Evolutionary conservation across 345 rosid species (phyloP), one percentile per base, ranked within the genome.

Genomic region (Cardiospermum halicacabum): DNA sequence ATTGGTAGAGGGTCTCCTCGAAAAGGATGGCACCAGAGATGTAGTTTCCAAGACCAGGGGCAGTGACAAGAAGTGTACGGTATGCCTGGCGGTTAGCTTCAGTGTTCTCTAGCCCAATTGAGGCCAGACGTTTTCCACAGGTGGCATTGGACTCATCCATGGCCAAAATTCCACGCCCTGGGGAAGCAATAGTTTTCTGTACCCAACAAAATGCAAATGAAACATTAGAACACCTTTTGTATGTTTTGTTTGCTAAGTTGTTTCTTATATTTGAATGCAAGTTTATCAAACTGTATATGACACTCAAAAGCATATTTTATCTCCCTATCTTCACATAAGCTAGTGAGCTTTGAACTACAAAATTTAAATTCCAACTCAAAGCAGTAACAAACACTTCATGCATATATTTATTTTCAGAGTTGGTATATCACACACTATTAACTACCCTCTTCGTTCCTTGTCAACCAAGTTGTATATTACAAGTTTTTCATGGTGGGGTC

Each of bases 131-230:
- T 79, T 90, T 93, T 76, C 98, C 98, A 39, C 97, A 93, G 62
- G 98, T 93, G 36, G 97, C 97, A 65, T 90, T 90, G 0, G 97
- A 93, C 81, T 93, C 98, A 26, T 93, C 97, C 98, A 93, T 93
- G 59, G 98, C 97, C 89, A 93, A 74, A 56, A 93, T 93, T 69
- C 98, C 97, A n/a, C 94, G 90, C 26, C 98, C 96, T 0, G 98
- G 98, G 1, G 98, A 88, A 51, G 98, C 97, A 45, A 93, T 25
- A 4, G 92, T 90, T 93, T 88, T 93, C 98, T 93, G 58, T 58
- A 56, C 47, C 13, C 55, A 36, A 66, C 53, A 47, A 31, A 10
- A 60, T 64, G 3, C 58, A 26, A 27, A 45, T 43, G n/a, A n/a
- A n/a, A n/a, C n/a, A n/a, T n/a, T n/a, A n/a, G n/a, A n/a, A n/a